Base-by-base conservation (phyloP, 2,329 filamentous ascomycete species). In the Fusarium concolor region DNA sequence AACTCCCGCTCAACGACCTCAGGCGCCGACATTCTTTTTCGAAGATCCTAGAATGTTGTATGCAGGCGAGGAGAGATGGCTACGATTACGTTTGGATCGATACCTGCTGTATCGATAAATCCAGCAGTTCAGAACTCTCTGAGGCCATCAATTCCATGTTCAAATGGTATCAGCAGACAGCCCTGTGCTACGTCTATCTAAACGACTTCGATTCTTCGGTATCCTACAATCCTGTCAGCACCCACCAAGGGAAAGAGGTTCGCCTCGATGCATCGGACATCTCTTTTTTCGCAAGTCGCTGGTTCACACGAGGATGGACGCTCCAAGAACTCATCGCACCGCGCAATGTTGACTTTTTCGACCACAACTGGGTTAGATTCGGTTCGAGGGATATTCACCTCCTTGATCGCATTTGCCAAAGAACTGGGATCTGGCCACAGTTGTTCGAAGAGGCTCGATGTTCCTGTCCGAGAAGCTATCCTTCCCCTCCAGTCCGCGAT, bases 301-400 rank as follows among this genome's bases (percentile, higher is more conserved):
- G 71, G 72, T 74, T 74, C 39, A 62, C 53, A 11, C 47, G 71
- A 42, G 70, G 72, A 28, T 74, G 72, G 71, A 73, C 72, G 3
- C 45, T 78, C 3, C 73, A 76, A n/a, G 76, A 78, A 55, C 61
- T 78, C 22, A 68, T 78, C 24, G 76, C 76, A 0, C 76, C 76
- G 2, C 57, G 56, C 6, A 49, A 39, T 12, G 69, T 78, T 15
- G 66, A 69, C 20, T 77, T 78, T 29, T 77, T 75, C 44, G 72
- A 76, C 10, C 33, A 46, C 1, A 31, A 65, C 11, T 78, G 75
- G 76, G 50, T 60, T 3, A 60, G 61, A 4, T 65, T 78, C 17
- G 76, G 76, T 2, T 71, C 64, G 11, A 74, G 71, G 44, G 59
- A 70, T 28, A n/a, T 22, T 1, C 5, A 62, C 20, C 47, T 77